These are phyloP conservation scores for Kodamaea kaohsiungensis DNA, from an alignment of 805 yeast species.

Conservation along the genomic window DNA sequence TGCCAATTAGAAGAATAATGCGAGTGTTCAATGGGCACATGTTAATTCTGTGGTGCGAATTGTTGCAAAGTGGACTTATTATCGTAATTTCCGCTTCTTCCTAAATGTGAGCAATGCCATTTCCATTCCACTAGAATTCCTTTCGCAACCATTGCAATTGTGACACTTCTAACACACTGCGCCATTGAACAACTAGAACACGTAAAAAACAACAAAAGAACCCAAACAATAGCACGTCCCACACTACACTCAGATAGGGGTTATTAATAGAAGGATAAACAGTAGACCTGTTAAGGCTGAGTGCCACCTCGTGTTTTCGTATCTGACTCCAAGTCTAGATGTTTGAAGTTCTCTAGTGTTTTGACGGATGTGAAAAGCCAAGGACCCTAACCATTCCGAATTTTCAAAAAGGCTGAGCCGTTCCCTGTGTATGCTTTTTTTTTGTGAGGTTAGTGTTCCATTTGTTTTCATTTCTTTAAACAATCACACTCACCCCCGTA, in stretches of 20 bases:
- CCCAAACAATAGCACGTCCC: background rate
- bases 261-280: background rate
- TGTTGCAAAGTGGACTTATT: too few species aligned
- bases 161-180: background rate
- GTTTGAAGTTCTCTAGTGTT: too few species aligned
- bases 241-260: background rate
- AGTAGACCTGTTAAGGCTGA: background rate
- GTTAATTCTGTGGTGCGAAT: too few species aligned
- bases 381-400: too few species aligned
- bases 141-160: background rate
- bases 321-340: too few species aligned
- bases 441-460: background rate
- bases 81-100: too few species aligned
- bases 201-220: background rate
- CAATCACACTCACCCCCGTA: background rate
- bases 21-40: too few species aligned
- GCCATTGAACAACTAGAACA: background rate
- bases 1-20: too few species aligned
- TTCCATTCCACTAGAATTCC: background rate
- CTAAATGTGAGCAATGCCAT: too few species aligned
- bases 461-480: too few species aligned
- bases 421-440: background rate
- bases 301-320: background rate
- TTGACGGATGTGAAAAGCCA: too few species aligned
- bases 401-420: background rate